Evolutionary conservation across 345 rosid genomes (phyloP).

Genomic region (Psidium guajava): DNA sequence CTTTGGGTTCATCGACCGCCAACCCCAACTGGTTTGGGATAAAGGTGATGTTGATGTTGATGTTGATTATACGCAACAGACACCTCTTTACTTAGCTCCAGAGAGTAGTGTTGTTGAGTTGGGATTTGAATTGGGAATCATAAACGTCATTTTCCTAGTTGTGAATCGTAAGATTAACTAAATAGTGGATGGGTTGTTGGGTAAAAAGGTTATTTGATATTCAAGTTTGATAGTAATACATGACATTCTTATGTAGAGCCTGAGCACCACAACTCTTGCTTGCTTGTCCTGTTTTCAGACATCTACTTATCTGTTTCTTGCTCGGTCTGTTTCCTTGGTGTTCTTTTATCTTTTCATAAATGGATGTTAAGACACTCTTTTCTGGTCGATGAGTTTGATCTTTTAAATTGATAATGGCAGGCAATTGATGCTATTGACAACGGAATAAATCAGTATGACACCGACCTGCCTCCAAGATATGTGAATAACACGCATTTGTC

Average conservation of each 20-base stretch:
- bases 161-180: neutral
- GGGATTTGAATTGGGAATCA: neutral
- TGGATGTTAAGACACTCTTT: neutral
- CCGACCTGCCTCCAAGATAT: constrained; percentile 73
- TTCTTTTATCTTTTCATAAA: neutral
- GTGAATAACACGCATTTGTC: constrained; percentile 81
- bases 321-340: neutral
- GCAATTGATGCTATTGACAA: neutral
- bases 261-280: neutral
- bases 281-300: neutral
- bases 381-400: neutral
- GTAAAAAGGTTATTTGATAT: neutral
- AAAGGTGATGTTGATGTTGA: no score
- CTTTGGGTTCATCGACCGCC: no score
- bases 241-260: neutral
- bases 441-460: constrained; percentile 26
- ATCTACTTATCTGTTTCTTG: neutral
- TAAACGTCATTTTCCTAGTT: neutral
- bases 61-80: no score
- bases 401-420: neutral
- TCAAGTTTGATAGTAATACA: neutral
- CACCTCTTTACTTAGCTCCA: neutral
- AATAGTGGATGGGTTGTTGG: rapidly evolving
- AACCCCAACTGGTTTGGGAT: no score
- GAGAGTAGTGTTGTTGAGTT: neutral